Evolutionary conservation across 2,329 filamentous ascomycete genomes (phyloP), one percentile per base, ranked within the genome.

Genomic region (Pseudomassariella vexata): DNA sequence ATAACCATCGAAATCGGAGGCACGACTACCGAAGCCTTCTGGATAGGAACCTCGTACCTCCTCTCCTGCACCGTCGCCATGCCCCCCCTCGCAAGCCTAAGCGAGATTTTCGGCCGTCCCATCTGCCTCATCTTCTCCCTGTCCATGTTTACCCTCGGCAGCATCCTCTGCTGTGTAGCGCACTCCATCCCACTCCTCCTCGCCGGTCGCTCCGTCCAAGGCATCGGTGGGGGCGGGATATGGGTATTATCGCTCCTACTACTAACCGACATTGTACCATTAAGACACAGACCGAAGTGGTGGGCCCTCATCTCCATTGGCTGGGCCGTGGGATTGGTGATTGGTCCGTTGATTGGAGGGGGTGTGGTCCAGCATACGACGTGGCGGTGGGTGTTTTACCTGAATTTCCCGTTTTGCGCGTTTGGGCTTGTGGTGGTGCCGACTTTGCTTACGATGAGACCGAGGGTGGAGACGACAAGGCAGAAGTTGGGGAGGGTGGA

Each of bases 251-350:
- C 27, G 15, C 42, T 49, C 24, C 40, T 47, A 16, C 32, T 53
- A 23, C 36, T 50, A 12, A 65, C 57, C 30, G 71, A 75, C 37
- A 44, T 73, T 3, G 58, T 73, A 0, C 65, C 69, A 0, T 44
- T 75, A 8, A 49, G 60, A 2, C 54, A 70, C 37, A 49, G 69
- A 32, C 60, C 62, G 4, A 57, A 56, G 6, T 70, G 30, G 46
- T 61, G 26, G 32, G 22, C 32, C 5, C 24, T 34, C 9, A 28
- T 34, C 11, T 34, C 32, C 5, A 18, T 34, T 10, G 32, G 32
- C 5, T 34, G 32, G 32, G 32, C 32, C 3, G 25, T 29, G 5
- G 32, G 32, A 8, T 26, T 34, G 5, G 32, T 34, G 12, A 28
- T 34, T 24, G 32, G 32, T 9, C 32, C 32, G 4, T 17, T 34